Base-by-base conservation (phyloP, 768 basidiomycete species). In the Phallus indusiatus region DNA sequence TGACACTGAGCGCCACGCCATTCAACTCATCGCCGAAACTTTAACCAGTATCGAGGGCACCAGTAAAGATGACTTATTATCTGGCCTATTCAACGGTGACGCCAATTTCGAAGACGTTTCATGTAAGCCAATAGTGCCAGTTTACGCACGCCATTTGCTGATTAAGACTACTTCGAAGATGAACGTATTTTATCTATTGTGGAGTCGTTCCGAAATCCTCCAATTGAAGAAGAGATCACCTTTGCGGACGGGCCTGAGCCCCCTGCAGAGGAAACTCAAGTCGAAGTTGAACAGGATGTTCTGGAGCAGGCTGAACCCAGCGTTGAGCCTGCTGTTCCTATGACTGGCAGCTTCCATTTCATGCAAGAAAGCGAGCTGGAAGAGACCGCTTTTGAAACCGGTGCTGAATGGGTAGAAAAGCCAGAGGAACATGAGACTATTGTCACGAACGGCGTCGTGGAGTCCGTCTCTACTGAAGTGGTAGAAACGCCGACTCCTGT, bases 301-400 rank as follows among this genome's bases (percentile, higher is more conserved):
- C 63, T 69, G 14, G 63, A 62, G 2, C 59, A 59, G 20, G 62
- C 62, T 35, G 70, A 70, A 48, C 47, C 56, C 53, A 59, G 55
- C 53, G n/a, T 62, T 17, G 54, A 48, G 11, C 63, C 70, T 48
- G 74, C 80, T 14, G 68, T 71, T 7, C 74, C 83, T 0, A 42
- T 42, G n/a, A 76, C 77, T 57, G 55, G 63, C 17, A 80, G 83
- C 70, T 85, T 90, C 77, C 81, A 80, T 66, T 92, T 91, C 70
- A 86, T 92, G 74, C 84, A 89, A 70, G 85, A 79, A 60, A 90
- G 88, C 68, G 89, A 91, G 65, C 75, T 90, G 36, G 88, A 88
- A 61, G 47, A 76, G 0, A 51, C 77, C 20, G 65, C 75, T 11
- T 78, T 81, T 35, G 82, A 84, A 58, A 74, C 80, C 20, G 75